Base-by-base conservation (phyloP, 2,329 filamentous ascomycete species). In the Scedosporium boydii region DNA sequence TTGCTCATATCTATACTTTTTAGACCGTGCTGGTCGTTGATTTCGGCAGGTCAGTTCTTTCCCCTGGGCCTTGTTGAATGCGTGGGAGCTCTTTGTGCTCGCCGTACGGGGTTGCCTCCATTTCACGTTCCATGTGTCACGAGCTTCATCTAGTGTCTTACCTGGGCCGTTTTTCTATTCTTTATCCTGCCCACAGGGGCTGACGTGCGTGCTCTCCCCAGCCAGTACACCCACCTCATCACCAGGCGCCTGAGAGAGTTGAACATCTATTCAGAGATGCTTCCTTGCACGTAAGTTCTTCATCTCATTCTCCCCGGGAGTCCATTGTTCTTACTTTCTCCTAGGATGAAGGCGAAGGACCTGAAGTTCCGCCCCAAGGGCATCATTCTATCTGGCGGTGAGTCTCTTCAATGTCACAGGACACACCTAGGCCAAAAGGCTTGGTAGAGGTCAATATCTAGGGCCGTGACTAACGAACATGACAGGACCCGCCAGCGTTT, bases 181-280 rank as follows among this genome's bases (percentile, higher is more conserved):
- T 38, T 10, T 38, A 14, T 38, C 34, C 10, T 14, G 7, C 34
- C 1, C 9, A 3, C 10, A 12, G 12, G 12, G 18, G 23, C 59
- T 53, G 44, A 59, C 23, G 38, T 34, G 29, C 27, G 14, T 56
- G 55, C 29, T 38, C 12, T 29, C 6, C 6, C n/a, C 26, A 44
- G 42, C 26, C 87, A 90, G 75, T 88, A 87, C 70, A 87, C 85
- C 48, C 88, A 92, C 73, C 79, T 93, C 46, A 91, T 93, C 70
- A 86, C 86, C 9, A 82, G 90, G 62, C 85, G 90, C 41, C 82
- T 96, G 29, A 84, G 91, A 68, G 85, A 89, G 68, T 82, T 96
- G 75, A 88, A 88, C 77, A 83, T 96, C 73, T 96, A 90, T 79
- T 86, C 86, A 65, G 92, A 96, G 78, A 89, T 96, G 87, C 85